Evolutionary conservation across 2,329 filamentous ascomycete genomes (phyloP), one percentile per base, ranked within the genome.

Genomic region (Monosporascus sp.): DNA sequence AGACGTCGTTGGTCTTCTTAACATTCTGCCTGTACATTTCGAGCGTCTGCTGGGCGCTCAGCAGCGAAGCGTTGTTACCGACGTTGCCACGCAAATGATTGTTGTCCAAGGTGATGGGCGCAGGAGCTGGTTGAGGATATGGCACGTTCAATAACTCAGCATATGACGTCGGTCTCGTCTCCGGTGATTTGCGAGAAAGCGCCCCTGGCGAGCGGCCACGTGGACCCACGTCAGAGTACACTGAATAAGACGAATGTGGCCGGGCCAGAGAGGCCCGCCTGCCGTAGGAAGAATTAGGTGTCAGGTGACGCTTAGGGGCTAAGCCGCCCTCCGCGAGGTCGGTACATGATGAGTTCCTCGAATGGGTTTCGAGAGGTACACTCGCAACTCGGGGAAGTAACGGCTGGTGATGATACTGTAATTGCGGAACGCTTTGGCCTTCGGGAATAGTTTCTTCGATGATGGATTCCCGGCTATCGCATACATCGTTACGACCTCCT

Each of bases 21-120:
- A 97, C 90, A 66, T 97, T 99, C 52, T 88, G 87, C 45, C 93
- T 84, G 71, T 99, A 99, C 93, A 97, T 97, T 52, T 97, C 92
- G 48, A 99, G 82, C 2, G 94, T 99, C 73, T 97, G 92, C 67
- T 93, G 90, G 36, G 90, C 87, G 65, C 91, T 92, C 31, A 99
- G 81, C 14, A 99, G 79, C 20, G 92, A 96, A 3, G 93, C 93
- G 74, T 96, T 96, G 66, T 84, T 88, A 45, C 94, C 94, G 24
- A 99, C 86, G 17, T 83, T 86, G 52, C 81, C 85, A 56, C 90
- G 87, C 48, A 99, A 76, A 58, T 88, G 82, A 11, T 88, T 85
- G 67, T 97, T 97, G 70, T 95, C 90, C 55, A 96, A 79, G 27
- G 82, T 66, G 74, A 90, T 64, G 73, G 90, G 70, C 73, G 84